Conservation (phyloP, 2,329 filamentous ascomycete species). For the Cercospora sojina region DNA sequence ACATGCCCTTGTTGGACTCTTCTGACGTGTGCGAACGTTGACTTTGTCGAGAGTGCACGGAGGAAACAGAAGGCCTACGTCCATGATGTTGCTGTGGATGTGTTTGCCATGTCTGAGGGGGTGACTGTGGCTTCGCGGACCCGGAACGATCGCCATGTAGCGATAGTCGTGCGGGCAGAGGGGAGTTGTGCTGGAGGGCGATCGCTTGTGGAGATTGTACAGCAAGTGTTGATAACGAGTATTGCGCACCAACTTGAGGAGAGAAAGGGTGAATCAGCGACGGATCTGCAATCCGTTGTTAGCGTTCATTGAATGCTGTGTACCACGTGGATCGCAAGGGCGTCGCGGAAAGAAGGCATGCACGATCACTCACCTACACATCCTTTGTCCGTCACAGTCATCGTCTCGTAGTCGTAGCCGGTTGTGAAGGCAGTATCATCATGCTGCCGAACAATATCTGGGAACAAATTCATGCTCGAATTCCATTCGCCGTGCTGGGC, state of each 20-base stretch:
- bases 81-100: conserved; percentile 45
- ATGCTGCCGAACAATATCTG: conserved; percentile 61
- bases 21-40: conserved; percentile 41
- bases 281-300: conserved; percentile 49
- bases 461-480: conserved; percentile 54
- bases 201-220: conserved; percentile 43
- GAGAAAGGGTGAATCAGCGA: conserved; percentile 57
- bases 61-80: conserved; percentile 67
- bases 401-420: conserved; percentile 54
- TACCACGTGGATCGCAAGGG: background rate
- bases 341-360: background rate
- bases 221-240: conserved; percentile 41
- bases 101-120: conserved; percentile 57
- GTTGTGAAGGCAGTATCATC: conserved; percentile 58
- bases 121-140: conserved; percentile 51
- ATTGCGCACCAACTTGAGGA: conserved; percentile 44
- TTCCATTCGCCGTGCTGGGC: conserved; percentile 60
- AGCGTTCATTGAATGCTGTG: background rate
- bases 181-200: conserved; percentile 57
- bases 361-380: conserved; percentile 51
- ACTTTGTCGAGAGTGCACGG: conserved; percentile 66
- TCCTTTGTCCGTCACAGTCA: conserved; percentile 49
- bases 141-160: conserved; percentile 43
- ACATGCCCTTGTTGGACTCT: conserved; percentile 64
- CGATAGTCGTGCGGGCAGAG: conserved; percentile 59